phyloP scores from a whole-genome alignment of 805 yeast species.

The Kregervanrija delftensis region DNA sequence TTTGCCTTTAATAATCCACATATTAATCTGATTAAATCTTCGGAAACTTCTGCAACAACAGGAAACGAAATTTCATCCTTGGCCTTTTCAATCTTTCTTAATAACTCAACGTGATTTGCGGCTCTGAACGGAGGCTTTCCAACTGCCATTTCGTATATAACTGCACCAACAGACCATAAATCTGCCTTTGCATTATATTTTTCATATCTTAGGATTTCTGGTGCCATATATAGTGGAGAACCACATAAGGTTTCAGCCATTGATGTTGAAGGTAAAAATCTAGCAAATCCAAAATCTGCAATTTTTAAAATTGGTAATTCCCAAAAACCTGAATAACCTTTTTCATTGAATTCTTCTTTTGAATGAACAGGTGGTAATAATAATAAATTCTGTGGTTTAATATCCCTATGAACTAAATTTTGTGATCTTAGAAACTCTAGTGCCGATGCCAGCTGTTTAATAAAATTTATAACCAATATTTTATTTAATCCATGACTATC shows the following conservation, averaged over 20 bases:
- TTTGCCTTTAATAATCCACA: conserved; percentile 71
- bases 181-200: conserved; percentile 97
- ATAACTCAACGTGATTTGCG: conserved; percentile 82
- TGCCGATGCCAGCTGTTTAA: conserved; percentile 82
- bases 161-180: conserved; percentile 97
- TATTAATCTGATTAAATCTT: conserved; percentile 61
- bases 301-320: conserved; percentile 86
- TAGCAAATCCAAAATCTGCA: conserved; percentile 97
- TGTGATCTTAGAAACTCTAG: conserved; percentile 73
- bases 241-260: conserved; percentile 98
- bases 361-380: conserved; percentile 78
- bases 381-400: conserved; percentile 86
- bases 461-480: conserved; percentile 71
- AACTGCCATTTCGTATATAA: conserved; percentile 87
- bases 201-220: conserved; percentile 89
- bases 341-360: conserved; percentile 47
- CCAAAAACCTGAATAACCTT: conserved; percentile 69
- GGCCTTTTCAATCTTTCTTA: conserved; percentile 76
- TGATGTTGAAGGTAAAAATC: conserved; percentile 87
- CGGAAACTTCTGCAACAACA: conserved; percentile 53
- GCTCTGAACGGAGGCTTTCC: conserved; percentile 98
- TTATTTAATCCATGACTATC: conserved; percentile 75
- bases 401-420: conserved; percentile 89
- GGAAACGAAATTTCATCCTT: conserved; percentile 80
- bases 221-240: conserved; percentile 97